Conservation (phyloP, 805 yeast genomes). For the Starmerella floris region DNA sequence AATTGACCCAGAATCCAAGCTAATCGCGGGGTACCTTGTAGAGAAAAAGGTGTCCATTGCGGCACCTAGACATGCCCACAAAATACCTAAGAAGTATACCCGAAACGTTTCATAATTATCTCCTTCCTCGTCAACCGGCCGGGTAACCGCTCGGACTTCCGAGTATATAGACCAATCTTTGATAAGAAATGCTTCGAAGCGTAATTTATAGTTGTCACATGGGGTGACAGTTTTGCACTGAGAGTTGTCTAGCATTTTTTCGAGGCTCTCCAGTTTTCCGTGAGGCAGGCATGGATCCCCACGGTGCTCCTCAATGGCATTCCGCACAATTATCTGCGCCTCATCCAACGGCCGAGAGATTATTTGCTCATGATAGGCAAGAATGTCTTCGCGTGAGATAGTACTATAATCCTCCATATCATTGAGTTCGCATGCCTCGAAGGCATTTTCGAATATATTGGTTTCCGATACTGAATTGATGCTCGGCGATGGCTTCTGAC, state of each 20-base stretch:
- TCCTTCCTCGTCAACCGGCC: conserved; percentile 38
- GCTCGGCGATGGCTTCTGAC: background rate
- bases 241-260: background rate
- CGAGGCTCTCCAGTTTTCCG: conserved; percentile 5
- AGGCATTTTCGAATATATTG: conserved; percentile 2
- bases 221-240: conserved; percentile 3
- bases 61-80: conserved; percentile 44
- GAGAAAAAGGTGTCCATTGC: conserved; percentile 47
- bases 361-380: conserved; percentile 3
- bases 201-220: conserved; percentile 11
- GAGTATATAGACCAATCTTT: conserved; percentile 43
- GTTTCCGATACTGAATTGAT: background rate
- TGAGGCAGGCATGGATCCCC: conserved; percentile 34
- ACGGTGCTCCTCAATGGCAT: conserved; percentile 32
- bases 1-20: conserved; percentile 40
- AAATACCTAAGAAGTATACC: conserved; percentile 38
- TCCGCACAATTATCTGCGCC: conserved; percentile 31
- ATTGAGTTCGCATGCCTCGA: conserved; percentile 6
- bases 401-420: conserved; percentile 5
- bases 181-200: conserved; percentile 35
- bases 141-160: conserved; percentile 45
- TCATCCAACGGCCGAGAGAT: conserved; percentile 27
- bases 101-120: conserved; percentile 40
- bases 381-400: background rate
- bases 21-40: conserved; percentile 42